phyloP scores from a whole-genome alignment of 148 eudicot genomes.

The Amaranthus palmeri region DNA sequence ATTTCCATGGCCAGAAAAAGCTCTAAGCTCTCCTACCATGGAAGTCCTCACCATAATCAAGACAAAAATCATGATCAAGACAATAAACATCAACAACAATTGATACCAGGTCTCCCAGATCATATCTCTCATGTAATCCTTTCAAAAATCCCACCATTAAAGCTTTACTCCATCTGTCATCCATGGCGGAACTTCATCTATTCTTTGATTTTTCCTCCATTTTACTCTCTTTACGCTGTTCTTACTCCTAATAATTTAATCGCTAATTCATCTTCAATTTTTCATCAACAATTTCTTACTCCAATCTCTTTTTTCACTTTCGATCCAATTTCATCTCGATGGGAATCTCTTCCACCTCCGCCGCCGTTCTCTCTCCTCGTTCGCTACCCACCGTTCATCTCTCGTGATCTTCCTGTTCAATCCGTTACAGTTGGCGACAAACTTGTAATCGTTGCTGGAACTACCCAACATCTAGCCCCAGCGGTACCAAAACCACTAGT shows the following conservation, averaged over 20 bases:
- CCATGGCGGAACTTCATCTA: conserved; percentile 65
- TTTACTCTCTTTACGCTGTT: conserved; percentile 56
- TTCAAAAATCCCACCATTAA: conserved; percentile 41
- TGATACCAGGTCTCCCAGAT: conserved; percentile 71
- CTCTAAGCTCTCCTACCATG: too few species aligned
- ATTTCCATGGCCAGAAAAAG: too few species aligned
- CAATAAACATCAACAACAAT: not conserved
- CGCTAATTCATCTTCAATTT: not conserved
- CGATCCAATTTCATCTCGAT: conserved; percentile 45
- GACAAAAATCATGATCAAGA: not conserved
- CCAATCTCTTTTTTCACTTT: conserved; percentile 28
- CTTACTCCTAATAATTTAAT: conserved; percentile 13
- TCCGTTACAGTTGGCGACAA: conserved; percentile 34
- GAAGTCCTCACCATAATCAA: not conserved
- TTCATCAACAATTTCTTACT: not conserved
- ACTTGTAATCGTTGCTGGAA: conserved; percentile 58
- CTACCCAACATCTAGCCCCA: conserved; percentile 39
- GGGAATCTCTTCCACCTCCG: conserved; percentile 52
- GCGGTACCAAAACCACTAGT: conserved; percentile 57
- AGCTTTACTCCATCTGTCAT: conserved; percentile 46
- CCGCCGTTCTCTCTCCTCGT: conserved; percentile 38
- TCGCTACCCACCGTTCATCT: conserved; percentile 64
- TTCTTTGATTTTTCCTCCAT: conserved; percentile 57
- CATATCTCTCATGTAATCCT: conserved; percentile 58
- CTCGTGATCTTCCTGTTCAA: conserved; percentile 62